Evolutionary conservation across 208 protist species (phyloP), one percentile per base, ranked within the genome.

Genomic region (Leishmania tropica): DNA sequence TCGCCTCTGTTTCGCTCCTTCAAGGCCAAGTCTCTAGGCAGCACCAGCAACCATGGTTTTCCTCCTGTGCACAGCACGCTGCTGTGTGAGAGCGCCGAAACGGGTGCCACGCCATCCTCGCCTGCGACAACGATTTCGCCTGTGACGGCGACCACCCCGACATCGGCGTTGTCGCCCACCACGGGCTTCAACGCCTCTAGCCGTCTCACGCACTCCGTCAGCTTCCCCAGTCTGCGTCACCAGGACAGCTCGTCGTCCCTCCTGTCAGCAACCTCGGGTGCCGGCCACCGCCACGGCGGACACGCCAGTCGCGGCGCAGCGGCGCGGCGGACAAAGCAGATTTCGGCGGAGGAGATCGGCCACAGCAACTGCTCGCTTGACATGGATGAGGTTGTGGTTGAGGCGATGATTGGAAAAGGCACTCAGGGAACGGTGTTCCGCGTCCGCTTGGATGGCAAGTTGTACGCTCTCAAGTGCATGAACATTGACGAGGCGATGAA

Each of bases 391-490:
- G 89, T 98, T 7, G 85, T 88, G 83, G 84, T 92, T 19, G 79
- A 93, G 21, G 75, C 88, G 47, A 78, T 95, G 80, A 92, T 96
- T 75, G 95, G 92, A 5, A 85, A 84, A 11, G 95, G 95, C 37
- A 89, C 92, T 19, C 95, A 98, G 83, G 95, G 95, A 40, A 93
- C 84, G 35, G 95, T 98, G 51, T 92, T 93, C 60, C 83, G 90
- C n/a, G 95, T 96, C 67, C 75, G 81, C 35, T 68, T 95, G 37
- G 90, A 98, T 65, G 84, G 83, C 28, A 96, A 93, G 86, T 67
- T 93, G 24, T 98, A 96, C 86, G 95, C 93, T 24, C 78, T 98
- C 40, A 98, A 98, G 85, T 87, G 87, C 79, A 93, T 98, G 65
- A 89, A 96, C 84, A 87, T 96, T 56, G 90, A 87, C 40, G 92